Conservation (phyloP, 2,329 filamentous ascomycete genomes). For the Fusarium concolor region DNA sequence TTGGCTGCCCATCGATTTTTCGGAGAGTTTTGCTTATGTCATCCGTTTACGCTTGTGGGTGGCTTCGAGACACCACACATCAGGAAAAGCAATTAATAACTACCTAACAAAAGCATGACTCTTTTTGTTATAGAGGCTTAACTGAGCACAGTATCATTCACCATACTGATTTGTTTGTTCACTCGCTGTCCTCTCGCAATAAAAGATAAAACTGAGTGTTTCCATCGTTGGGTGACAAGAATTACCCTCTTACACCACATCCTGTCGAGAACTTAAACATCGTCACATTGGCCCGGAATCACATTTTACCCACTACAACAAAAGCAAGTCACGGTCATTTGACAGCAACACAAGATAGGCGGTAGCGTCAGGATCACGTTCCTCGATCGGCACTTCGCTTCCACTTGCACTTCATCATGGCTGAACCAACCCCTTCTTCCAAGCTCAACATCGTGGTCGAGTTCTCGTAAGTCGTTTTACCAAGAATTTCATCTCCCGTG, state of each 20-base stretch:
- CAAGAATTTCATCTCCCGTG: constrained; percentile 18
- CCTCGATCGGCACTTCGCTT: constrained; percentile 11
- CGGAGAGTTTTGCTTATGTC: constrained; percentile 40
- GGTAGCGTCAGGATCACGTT: not conserved
- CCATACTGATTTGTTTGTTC: not conserved
- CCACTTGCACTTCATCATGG: constrained; percentile 31
- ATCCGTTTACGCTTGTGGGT: constrained; percentile 27
- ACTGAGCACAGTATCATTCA: not conserved
- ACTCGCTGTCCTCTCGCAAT: not conserved
- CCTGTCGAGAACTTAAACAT: constrained; percentile 5
- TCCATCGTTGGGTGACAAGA: not conserved
- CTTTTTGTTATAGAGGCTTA: not conserved
- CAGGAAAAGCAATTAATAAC: constrained; percentile 32
- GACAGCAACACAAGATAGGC: not conserved
- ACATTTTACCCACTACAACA: constrained; percentile 15
- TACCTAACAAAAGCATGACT: not conserved
- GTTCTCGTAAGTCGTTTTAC: constrained; percentile 65
- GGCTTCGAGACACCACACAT: constrained; percentile 29
- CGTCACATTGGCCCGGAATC: constrained; percentile 2
- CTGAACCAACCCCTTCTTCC: constrained; percentile 34
- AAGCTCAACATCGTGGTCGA: constrained; percentile 75
- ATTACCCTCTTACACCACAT: constrained; percentile 6
- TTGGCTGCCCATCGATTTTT: constrained; percentile 51
- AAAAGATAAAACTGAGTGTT: not conserved
- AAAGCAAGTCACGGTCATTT: constrained; percentile 28